Evolutionary conservation across 208 protist species (phyloP).

Genomic region (Naegleria gruberi): DNA sequence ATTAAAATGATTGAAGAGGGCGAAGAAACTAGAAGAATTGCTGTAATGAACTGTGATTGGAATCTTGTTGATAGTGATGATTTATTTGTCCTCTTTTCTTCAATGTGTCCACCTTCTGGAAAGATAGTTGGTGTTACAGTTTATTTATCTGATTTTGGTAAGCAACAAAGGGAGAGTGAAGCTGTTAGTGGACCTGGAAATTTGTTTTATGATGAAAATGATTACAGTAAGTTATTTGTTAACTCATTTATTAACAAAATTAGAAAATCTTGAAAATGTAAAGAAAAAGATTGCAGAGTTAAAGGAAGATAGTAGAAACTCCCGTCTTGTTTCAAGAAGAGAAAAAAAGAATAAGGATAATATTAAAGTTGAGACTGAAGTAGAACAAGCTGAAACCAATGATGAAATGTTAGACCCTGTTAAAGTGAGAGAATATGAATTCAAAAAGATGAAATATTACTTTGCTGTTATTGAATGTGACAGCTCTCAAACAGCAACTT

Average conservation of each 20-base stretch:
- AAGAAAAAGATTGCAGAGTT: neutral
- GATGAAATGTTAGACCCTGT: neutral
- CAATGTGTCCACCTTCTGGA: conserved; percentile 84
- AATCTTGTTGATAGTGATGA: conserved; percentile 80
- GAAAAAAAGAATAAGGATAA: neutral
- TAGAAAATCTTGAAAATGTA: neutral
- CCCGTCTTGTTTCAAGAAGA: neutral
- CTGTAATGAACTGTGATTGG: conserved; percentile 89
- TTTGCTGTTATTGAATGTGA: conserved; percentile 93
- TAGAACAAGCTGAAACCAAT: neutral
- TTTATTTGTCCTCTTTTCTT: conserved; percentile 85
- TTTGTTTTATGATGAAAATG: neutral
- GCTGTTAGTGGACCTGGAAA: conserved; percentile 50
- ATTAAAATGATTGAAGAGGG: conserved; percentile 13
- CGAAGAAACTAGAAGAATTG: conserved; percentile 64
- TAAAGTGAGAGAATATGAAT: conserved; percentile 70
- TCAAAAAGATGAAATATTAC: conserved; percentile 86
- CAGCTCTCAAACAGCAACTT: conserved; percentile 67
- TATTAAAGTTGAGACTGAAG: neutral
- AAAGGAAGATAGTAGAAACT: neutral
- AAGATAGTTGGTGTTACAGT: conserved; percentile 71
- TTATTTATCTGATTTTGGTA: conserved; percentile 89
- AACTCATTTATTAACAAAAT: neutral
- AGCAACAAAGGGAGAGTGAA: conserved; percentile 75
- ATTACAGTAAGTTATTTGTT: neutral